Base-by-base conservation (phyloP, 495 filamentous ascomycete genomes). In the Penicillium lividum region DNA sequence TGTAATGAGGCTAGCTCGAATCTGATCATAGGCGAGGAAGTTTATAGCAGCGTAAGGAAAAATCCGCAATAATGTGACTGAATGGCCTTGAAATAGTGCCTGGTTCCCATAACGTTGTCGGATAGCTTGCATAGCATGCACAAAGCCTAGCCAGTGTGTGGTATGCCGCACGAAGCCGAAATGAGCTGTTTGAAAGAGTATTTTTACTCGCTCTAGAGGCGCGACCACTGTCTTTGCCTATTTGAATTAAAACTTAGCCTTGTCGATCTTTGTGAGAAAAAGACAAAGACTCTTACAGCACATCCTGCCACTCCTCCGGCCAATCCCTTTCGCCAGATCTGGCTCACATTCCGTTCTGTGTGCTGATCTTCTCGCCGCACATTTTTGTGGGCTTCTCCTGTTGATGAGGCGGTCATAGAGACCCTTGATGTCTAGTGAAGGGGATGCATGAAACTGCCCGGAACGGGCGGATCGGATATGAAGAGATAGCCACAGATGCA, bases 1-100 rank as follows among this genome's bases (percentile, higher is more conserved):
- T 7, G 77, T 78, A 51, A 98, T 98, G 1, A 97, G 54, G 11
- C 86, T 62, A 10, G 85, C 81, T 27, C 94, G 89, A 56, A 96
- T 88, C 68, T 98, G 94, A 73, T 98, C 94, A 73, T 98, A 98
- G 25, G 94, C 92, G 40, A 98, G 81, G 73, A 98, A 98, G 63
- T 98, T 98, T 73, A 97, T 96, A 13, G 89, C 92, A 9, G 93
- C 94, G 71, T 98, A 98, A 5, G 94, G 94, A 69, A 97, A 98
- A 60, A 98, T 96, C 54, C 95, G 87, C 47, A 98, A 82, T 5
- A 98, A 73, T 0, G 94, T 98, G 15, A 92, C 94, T 16, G 92
- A 96, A 70, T 98, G 95, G 5, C 94, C 94, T 54, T 93, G 86
- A 72, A 88, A 98, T 18, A 98, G 80, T 3, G 94, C 94, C n/a